Evolutionary conservation across 192 early-diverging fungal species (phyloP), one percentile per base, ranked within the genome.

Genomic region (Umbelopsis isabellina): DNA sequence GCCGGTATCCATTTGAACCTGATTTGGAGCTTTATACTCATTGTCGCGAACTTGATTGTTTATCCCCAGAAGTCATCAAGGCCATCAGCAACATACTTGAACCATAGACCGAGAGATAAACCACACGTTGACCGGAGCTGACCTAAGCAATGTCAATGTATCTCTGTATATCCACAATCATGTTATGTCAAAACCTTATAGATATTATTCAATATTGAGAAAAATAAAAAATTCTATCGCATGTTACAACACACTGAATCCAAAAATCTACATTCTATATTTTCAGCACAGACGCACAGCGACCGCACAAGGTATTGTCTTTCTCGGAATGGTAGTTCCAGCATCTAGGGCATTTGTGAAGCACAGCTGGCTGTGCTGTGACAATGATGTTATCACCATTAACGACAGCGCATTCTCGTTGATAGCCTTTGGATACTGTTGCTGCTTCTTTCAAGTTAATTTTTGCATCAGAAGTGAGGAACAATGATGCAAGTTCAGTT

Each of bases 341-440:
- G 78, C 92, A 94, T 41, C 92, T 86, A 20, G 92, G 92, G 68
- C 92, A 94, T 70, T 94, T 94, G 71, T 89, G 84, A 53, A 79
- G 41, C 12, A 67, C 49, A 13, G 89, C 83, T 21, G 76, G 80
- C 8, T 79, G 79, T 35, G 85, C 80, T 7, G 81, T 78, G 70
- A 91, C 80, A 21, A 61, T n/a, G 6, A 61, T 30, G 25, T 15
- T 27, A 30, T 61, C 55, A 16, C 16, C 25, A 30, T 61, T 30
- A 4, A 13, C 1, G 10, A 61, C 13, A 61, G 55, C 15, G 13
- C 55, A 61, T 35, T 61, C 55, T 1, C 55, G 55, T 16, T 61
- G 23, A 35, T 61, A 35, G 30, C 55, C 55, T 12, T 30, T 20
- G 22, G n/a, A 18, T 27, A 30, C 25, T 16, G 33, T 65, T 51